Base-by-base conservation (phyloP, 768 basidiomycete genomes). In the Lactifluus pinguis region DNA sequence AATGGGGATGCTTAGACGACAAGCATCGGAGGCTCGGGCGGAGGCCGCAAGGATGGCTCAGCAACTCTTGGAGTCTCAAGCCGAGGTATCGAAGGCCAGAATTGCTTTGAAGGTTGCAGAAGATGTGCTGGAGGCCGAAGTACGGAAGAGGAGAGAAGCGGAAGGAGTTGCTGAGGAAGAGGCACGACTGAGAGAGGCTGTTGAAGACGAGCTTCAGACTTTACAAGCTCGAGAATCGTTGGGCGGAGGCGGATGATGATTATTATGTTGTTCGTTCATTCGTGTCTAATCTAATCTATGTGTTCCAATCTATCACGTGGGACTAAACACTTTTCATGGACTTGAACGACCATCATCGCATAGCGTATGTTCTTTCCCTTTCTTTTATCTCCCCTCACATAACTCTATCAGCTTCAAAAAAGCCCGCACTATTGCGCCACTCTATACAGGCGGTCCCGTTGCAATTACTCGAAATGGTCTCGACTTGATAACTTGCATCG, bases 381-480 rank as follows among this genome's bases (percentile, higher is more conserved):
- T 25, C 25, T 25, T 53, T 49, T 13, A 29, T 21, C 39, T 34
- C 14, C 30, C 45, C 14, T 17, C 7, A 47, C 13, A 49, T 44
- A 29, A 29, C 29, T 58, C 29, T 39, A 42, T 30, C 59, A 93
- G 91, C 34, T 93, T 89, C 74, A 87, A 86, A 73, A 90, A 89
- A 72, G 77, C 73, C 19, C 80, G 86, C 55, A 77, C 81, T 13
- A 85, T 93, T 55, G 81, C 79, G 41, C 92, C 95, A 3, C 74
- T 95, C 48, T 90, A 97, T 70, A 98, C 95, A 1, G 83, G 83
- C 44, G 97, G 97, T 34, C 89, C 92, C 15, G 84, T 94, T 30
- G 83, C 89, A 11, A 76, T 91, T 51, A 85, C 91, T 4, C 72
- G 75, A 49, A 91, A 98, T 76, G 94, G 91, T 51, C 77, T 75